Percentiles rank a stretch among this genome's conserved stretches.
These are phyloP conservation scores for Bryoerythrophyllum caledonicum DNA, from an alignment of 225 moss, liverwort and hornwort genomes.

Conservation along the genomic window DNA sequence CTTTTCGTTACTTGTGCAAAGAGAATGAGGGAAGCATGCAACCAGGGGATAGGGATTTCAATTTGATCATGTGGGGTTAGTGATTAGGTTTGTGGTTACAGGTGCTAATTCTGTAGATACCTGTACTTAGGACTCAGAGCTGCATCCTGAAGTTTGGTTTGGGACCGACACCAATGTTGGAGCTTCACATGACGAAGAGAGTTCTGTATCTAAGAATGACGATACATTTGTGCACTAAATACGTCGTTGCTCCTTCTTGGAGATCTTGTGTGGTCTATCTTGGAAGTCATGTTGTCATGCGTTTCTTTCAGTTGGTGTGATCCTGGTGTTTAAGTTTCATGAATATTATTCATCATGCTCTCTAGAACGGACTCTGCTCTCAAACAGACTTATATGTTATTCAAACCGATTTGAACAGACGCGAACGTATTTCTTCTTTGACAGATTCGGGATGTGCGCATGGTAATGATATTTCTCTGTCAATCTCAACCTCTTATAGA, in stretches of 20 bases:
- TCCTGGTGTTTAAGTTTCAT: background rate
- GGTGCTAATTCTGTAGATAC: constrained; percentile 32
- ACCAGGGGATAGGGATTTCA: background rate
- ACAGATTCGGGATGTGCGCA: too few relatives aligned
- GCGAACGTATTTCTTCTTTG: too few relatives aligned
- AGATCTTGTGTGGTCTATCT: too few relatives aligned
- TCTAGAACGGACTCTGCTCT: background rate
- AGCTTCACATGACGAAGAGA: constrained; percentile 39
- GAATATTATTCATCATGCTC: background rate
- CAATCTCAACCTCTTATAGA: too few relatives aligned
- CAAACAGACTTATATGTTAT: background rate
- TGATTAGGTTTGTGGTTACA: background rate
- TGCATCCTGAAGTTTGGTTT: constrained; percentile 21
- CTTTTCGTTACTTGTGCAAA: background rate
- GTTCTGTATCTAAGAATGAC: constrained; percentile 34
- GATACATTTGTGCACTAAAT: constrained; percentile 54
- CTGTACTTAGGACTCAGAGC: constrained; percentile 32
- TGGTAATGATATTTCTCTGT: too few relatives aligned
- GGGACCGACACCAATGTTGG: constrained; percentile 51
- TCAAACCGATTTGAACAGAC: too few relatives aligned
- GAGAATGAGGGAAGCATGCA: background rate
- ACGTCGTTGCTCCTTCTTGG: background rate
- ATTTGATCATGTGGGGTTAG: too few relatives aligned
- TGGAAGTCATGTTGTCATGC: background rate
- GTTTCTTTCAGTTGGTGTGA: background rate